A percentile compares a stretch with the other conserved stretches of the same genome.
phyloP scores from a whole-genome alignment of 768 basidiomycete species.

The Lactarius psammicola region DNA sequence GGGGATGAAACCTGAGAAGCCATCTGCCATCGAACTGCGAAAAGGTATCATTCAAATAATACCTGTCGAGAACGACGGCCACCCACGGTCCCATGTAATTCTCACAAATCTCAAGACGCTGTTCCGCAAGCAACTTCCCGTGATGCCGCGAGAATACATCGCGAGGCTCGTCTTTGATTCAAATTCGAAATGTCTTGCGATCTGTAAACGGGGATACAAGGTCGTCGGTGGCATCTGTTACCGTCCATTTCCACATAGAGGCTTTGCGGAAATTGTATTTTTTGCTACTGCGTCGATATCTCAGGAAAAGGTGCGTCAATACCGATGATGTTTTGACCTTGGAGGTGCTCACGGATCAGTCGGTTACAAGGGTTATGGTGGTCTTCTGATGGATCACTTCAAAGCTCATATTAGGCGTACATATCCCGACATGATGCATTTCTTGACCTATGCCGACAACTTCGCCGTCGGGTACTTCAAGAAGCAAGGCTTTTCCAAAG shows the following conservation, averaged over 20 bases:
- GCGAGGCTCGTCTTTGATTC: conserved; percentile 90
- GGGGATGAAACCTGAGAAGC: conserved; percentile 64
- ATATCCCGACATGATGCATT: conserved; percentile 88
- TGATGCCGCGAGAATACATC: conserved; percentile 99
- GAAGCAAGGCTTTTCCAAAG: conserved; percentile 98
- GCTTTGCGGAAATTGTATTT: conserved; percentile 98
- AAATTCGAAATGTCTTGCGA: conserved; percentile 91
- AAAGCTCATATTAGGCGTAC: conserved; percentile 85
- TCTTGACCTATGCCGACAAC: conserved; percentile 98
- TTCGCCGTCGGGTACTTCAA: conserved; percentile 99
- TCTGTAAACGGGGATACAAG: conserved; percentile 91
- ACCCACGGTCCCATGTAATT: conserved; percentile 75
- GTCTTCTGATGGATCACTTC: conserved; percentile 98
- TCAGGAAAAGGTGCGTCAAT: conserved; percentile 82
- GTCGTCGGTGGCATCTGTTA: conserved; percentile 98
- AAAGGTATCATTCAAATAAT: conserved; percentile 79
- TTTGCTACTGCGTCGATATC: conserved; percentile 96
- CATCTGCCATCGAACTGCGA: conserved; percentile 75
- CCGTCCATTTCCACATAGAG: conserved; percentile 90
- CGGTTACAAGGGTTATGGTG: conserved; percentile 83
- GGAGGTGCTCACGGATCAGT: not conserved
- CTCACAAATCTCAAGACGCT: conserved; percentile 95
- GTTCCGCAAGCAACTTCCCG: conserved; percentile 95
- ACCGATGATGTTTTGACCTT: not conserved
- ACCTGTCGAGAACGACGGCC: conserved; percentile 79